A percentile compares a stretch with the other conserved stretches of the same genome.
Evolutionary conservation across 176 grass and related monocot species (phyloP).

Genomic region (Thinopyrum elongatum): DNA sequence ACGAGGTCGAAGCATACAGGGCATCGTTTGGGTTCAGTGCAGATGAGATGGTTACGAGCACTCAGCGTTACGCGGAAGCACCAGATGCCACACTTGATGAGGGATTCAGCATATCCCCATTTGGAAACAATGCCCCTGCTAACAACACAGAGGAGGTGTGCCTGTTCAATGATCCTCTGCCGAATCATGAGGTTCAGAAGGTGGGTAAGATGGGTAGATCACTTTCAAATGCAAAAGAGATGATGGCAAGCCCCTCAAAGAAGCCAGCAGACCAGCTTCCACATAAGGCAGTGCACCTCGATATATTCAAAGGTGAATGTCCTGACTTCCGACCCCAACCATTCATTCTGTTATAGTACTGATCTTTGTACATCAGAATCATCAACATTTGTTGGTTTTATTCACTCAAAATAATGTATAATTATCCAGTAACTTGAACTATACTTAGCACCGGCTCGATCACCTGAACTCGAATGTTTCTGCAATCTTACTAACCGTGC

Average conservation of each 20-base stretch:
- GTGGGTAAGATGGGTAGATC: conserved; percentile 43
- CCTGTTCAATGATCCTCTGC: conserved; percentile 46
- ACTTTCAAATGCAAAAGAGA: conserved; percentile 29
- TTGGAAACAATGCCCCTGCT: conserved; percentile 49
- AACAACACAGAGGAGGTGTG: conserved; percentile 12
- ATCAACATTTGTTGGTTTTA: neutral
- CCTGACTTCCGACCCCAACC: neutral
- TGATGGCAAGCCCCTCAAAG: conserved; percentile 30
- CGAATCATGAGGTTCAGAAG: conserved; percentile 35
- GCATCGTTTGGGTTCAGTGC: conserved; percentile 95
- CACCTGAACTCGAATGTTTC: neutral
- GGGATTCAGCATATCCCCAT: conserved; percentile 85
- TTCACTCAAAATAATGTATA: neutral
- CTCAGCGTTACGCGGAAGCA: conserved; percentile 61
- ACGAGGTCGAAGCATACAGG: conserved; percentile 89
- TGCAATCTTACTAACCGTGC: neutral
- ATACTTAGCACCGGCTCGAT: neutral
- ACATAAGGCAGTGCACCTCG: conserved; percentile 23
- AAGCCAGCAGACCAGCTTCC: conserved; percentile 41
- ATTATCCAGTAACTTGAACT: neutral
- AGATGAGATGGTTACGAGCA: conserved; percentile 65
- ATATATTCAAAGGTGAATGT: conserved; percentile 37
- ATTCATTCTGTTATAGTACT: neutral
- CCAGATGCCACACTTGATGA: conserved; percentile 65
- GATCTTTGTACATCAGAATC: neutral